phyloP scores from a whole-genome alignment of 352 stramenopile genomes.

The Globisporangium echinulatum region DNA sequence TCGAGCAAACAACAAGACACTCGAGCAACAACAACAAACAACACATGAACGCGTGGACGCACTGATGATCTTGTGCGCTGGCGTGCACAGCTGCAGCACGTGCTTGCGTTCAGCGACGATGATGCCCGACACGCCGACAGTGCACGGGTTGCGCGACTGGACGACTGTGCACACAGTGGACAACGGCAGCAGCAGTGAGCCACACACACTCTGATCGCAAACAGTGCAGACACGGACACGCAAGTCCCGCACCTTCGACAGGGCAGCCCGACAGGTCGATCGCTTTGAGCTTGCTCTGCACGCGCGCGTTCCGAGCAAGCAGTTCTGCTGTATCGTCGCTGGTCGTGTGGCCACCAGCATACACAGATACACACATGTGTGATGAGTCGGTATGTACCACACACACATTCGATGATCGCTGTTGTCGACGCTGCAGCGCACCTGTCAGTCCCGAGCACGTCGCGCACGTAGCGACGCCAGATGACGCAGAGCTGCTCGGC shows the following conservation, averaged over 20 bases:
- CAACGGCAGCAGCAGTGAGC: too few relatives aligned
- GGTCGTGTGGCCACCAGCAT: too few relatives aligned
- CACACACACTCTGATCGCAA: not conserved
- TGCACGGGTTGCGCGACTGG: slow-evolving; percentile 48
- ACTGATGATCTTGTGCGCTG: slow-evolving; percentile 42
- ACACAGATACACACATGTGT: too few relatives aligned
- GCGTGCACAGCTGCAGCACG: slow-evolving; percentile 46
- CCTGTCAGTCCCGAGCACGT: slow-evolving; percentile 42
- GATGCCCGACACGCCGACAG: slow-evolving; percentile 44
- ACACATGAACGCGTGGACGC: slow-evolving; percentile 3
- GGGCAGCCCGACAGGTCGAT: slow-evolving; percentile 67
- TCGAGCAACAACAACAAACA: not conserved
- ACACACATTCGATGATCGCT: not conserved
- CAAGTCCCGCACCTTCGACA: slow-evolving; percentile 36
- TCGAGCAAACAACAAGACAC: not conserved
- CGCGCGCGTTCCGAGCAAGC: slow-evolving; percentile 12
- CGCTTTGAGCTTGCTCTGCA: slow-evolving; percentile 50
- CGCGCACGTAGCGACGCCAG: slow-evolving; percentile 52
- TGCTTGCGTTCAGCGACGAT: slow-evolving; percentile 58
- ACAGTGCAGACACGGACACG: not conserved
- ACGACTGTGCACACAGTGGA: slow-evolving; percentile 25
- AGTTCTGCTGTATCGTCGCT: slow-evolving; percentile 14
- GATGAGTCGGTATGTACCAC: not conserved
- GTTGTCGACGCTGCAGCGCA: not conserved
- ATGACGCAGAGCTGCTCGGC: slow-evolving; percentile 59